Conservation (phyloP, 2,329 filamentous ascomycete genomes). For the Herpomyces periplanetae region DNA sequence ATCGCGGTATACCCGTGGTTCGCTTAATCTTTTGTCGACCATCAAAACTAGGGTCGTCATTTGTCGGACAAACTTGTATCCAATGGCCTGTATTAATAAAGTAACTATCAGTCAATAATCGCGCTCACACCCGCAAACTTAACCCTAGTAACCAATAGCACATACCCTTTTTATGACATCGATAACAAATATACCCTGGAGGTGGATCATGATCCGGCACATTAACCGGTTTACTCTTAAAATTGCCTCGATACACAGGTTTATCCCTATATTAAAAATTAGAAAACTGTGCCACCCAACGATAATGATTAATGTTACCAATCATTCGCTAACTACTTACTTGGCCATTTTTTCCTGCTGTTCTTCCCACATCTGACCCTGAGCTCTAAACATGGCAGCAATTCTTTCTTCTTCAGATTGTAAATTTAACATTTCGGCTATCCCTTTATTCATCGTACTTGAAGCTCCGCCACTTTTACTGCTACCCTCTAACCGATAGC, state of each 20-base stretch:
- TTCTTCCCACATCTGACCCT: slow-evolving; percentile 63
- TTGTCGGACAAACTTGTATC: slow-evolving; percentile 95
- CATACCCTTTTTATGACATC: slow-evolving; percentile 55
- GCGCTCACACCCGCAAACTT: too few species aligned
- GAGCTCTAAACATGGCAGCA: slow-evolving; percentile 57
- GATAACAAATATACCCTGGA: slow-evolving; percentile 74
- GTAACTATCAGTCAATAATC: slow-evolving; percentile 5
- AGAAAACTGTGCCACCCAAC: slow-evolving; percentile 3
- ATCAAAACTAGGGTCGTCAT: slow-evolving; percentile 83
- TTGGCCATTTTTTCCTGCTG: slow-evolving; percentile 76
- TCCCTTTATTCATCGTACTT: slow-evolving; percentile 13
- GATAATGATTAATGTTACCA: slow-evolving; percentile 1
- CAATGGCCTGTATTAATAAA: slow-evolving; percentile 23
- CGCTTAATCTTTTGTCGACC: slow-evolving; percentile 71
- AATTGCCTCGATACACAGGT: slow-evolving; percentile 8
- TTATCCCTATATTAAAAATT: slow-evolving; percentile 7
- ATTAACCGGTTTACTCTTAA: slow-evolving; percentile 20
- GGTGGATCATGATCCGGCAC: slow-evolving; percentile 77
- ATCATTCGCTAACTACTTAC: slow-evolving; percentile 10
- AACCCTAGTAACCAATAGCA: neutral
- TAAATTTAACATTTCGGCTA: slow-evolving; percentile 27
- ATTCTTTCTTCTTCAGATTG: slow-evolving; percentile 83
- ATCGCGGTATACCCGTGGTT: slow-evolving; percentile 80
- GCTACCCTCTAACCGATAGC: slow-evolving; percentile 21
- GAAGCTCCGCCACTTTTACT: slow-evolving; percentile 12